Conservation (phyloP, 805 yeast genomes). For the Candida ipomoeae region DNA sequence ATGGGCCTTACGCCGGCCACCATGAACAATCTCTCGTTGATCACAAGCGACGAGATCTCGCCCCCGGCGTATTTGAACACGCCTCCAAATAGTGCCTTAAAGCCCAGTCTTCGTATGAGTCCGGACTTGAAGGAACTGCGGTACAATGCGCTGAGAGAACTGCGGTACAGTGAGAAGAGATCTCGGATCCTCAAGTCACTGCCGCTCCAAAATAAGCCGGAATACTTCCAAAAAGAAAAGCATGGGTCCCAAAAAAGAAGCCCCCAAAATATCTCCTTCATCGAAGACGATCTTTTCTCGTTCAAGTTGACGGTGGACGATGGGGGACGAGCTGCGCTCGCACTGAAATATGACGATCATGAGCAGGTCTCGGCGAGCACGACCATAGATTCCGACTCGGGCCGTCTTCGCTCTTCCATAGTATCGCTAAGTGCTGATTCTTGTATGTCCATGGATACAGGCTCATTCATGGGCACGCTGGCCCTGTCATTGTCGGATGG, state of each 20-base stretch:
- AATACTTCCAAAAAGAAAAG: neutral
- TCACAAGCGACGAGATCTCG: conserved; percentile 22
- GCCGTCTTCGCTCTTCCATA: neutral
- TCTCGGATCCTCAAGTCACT: conserved; percentile 8
- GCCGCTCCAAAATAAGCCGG: conserved; percentile 4
- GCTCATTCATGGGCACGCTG: neutral
- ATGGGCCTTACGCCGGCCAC: conserved; percentile 13
- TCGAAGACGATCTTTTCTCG: conserved; percentile 19
- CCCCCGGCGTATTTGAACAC: conserved; percentile 6
- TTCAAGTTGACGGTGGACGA: conserved; percentile 38
- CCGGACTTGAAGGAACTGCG: conserved; percentile 3
- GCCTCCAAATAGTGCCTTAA: conserved; percentile 22
- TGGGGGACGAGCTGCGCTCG: conserved; percentile 38
- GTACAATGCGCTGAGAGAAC: neutral
- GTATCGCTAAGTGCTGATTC: neutral
- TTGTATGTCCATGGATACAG: neutral
- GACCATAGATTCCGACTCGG: neutral
- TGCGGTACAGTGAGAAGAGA: neutral
- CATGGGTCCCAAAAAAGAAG: neutral
- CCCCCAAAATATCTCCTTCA: neutral
- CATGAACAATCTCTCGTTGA: conserved; percentile 31
- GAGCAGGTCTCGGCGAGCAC: neutral
- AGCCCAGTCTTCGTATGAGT: conserved; percentile 1
- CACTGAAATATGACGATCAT: conserved; percentile 5
- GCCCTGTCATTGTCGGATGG: neutral